phyloP scores from a whole-genome alignment of 345 rosid genomes.

The Citrus glauca region DNA sequence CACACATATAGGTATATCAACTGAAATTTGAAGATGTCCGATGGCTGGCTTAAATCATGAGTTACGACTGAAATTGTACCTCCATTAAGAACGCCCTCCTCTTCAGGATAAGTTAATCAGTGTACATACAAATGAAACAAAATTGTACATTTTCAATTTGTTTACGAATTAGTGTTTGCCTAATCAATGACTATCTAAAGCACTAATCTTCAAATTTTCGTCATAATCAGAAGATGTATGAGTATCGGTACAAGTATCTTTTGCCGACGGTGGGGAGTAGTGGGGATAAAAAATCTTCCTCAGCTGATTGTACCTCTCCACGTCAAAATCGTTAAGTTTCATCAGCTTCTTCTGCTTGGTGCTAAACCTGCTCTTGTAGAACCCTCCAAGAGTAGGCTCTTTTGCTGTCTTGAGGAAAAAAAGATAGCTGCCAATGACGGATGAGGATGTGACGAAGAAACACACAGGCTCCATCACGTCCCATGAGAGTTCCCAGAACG shows the following conservation, averaged over 20 bases:
- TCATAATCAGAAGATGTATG: constrained; percentile 7
- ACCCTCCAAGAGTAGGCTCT: constrained; percentile 91
- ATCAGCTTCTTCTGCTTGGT: constrained; percentile 63
- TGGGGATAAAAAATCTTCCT: constrained; percentile 32
- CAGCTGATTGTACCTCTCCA: constrained; percentile 57
- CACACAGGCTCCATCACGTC: constrained; percentile 99
- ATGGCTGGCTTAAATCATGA: too few relatives aligned
- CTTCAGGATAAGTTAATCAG: too few relatives aligned
- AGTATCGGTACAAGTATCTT: background rate
- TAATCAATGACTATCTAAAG: background rate
- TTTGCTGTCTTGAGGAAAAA: constrained; percentile 81
- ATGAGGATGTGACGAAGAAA: constrained; percentile 68
- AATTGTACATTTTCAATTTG: constrained; percentile 3
- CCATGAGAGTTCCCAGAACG: constrained; percentile 99
- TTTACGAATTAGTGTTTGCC: background rate
- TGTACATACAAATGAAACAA: constrained; percentile 3
- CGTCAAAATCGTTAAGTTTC: constrained; percentile 44
- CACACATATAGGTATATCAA: too few relatives aligned
- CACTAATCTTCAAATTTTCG: constrained; percentile 3
- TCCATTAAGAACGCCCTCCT: too few relatives aligned
- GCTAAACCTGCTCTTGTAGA: constrained; percentile 64
- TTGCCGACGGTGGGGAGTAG: constrained; percentile 3
- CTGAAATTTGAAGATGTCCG: too few relatives aligned
- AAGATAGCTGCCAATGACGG: constrained; percentile 67
- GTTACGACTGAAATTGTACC: too few relatives aligned